Evolutionary conservation across 805 yeast species (phyloP), one percentile per base, ranked within the genome.

Genomic region (Kodamaea kaohsiungensis): DNA sequence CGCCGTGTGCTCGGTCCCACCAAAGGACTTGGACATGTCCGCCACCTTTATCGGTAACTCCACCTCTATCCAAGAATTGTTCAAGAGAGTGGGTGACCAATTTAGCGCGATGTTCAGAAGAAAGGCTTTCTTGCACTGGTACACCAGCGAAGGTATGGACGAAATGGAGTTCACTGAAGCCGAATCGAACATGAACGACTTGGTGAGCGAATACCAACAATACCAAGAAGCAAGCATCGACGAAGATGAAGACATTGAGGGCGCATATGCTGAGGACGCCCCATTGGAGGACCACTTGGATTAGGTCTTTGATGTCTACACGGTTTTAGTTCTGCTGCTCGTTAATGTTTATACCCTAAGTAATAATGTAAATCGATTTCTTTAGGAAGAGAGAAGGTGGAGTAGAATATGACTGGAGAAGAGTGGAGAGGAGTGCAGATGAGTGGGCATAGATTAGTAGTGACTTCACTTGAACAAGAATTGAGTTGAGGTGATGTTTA

Each of bases 41-140:
- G 97, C 97, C 46, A 91, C 97, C 10, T 91, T 91, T 67, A 86
- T 91, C 64, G 97, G 96, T 67, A 91, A 91, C 79, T 87, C 97
- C 27, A 91, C 97, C 3, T 88, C 97, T 1, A 89, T 91, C 69
- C 96, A 89, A 77, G 96, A 91, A 72, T 78, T 91, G 66, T 91
- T 91, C 77, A 85, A 86, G 75, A 87, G 97, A 76, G 88, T 89
- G 54, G 93, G 93, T 60, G 90, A 83, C 65, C 97, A 91, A 76
- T 91, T 91, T 76, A 80, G 87, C 63, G 92, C 91, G 57, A 91
- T 91, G 97, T 91, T 88, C 76, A 84, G 89, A 71, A 89, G 95
- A 78, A 88, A 87, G 73, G 97, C 97, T 59, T 91, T 91, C 85
- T 86, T 91, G 76, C 97, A 91, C 75, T 91, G 97, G 97, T 91